These are phyloP conservation scores for Pneumocystis carinii DNA, from an alignment of 1,139 yeast species.

Conservation along the genomic window DNA sequence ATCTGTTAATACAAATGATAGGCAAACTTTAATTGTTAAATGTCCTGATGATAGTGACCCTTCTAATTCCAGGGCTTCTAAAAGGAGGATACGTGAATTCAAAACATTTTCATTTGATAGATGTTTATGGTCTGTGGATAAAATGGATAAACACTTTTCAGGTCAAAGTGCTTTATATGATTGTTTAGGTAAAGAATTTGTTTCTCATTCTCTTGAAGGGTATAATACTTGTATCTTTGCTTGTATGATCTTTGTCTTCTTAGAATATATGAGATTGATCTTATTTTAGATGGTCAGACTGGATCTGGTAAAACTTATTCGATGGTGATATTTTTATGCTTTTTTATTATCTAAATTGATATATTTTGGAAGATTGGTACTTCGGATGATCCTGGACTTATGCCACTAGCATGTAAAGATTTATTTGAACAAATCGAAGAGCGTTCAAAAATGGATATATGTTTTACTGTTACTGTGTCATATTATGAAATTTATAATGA, in stretches of 20 bases:
- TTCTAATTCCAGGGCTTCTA: not conserved
- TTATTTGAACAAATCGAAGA: not conserved
- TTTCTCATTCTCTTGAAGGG: conserved; percentile 53
- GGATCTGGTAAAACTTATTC: conserved; percentile 62
- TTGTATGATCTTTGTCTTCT: conserved; percentile 15
- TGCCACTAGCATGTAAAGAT: conserved; percentile 17
- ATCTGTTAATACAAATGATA: conserved; percentile 19
- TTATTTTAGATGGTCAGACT: conserved; percentile 44
- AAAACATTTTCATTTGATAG: conserved; percentile 11
- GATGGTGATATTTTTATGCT: conserved; percentile 46
- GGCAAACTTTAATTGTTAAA: conserved; percentile 17
- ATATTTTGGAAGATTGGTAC: conserved; percentile 41
- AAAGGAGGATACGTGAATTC: conserved; percentile 11
- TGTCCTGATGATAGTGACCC: conserved; percentile 15
- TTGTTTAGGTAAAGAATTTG: conserved; percentile 40
- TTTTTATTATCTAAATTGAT: conserved; percentile 48
- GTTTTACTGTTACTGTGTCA: conserved; percentile 42
- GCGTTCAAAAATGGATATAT: conserved; percentile 17
- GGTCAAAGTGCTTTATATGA: conserved; percentile 37
- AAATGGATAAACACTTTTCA: not conserved
- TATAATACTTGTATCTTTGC: conserved; percentile 64
- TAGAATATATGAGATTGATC: conserved; percentile 6
- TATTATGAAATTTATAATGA: conserved; percentile 43
- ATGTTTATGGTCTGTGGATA: conserved; percentile 5
- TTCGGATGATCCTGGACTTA: conserved; percentile 27